phyloP scores from a whole-genome alignment of 352 stramenopile species.

The Phytopythium chamaehyphon region DNA sequence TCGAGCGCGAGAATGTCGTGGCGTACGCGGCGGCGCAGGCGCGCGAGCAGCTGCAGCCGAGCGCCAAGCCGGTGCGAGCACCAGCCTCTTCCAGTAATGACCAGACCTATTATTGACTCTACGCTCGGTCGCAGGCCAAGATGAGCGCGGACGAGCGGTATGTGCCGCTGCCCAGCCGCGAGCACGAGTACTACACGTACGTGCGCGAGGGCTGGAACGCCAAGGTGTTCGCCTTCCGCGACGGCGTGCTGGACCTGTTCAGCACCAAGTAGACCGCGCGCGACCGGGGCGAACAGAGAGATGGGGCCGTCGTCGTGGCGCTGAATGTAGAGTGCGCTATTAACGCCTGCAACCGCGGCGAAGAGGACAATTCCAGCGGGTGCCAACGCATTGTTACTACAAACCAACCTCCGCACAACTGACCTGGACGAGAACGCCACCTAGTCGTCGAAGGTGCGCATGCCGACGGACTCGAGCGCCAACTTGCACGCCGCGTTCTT shows the following conservation, averaged over 20 bases:
- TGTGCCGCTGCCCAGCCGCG: conserved; percentile 52
- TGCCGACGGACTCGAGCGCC: conserved; percentile 60
- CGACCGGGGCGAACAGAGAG: neutral
- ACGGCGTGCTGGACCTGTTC: conserved; percentile 53
- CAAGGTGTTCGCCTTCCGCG: conserved; percentile 57
- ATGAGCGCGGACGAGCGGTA: conserved; percentile 45
- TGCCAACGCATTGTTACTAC: neutral
- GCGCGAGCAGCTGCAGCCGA: conserved; percentile 49
- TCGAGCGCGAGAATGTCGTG: conserved; percentile 67
- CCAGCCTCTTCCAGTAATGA: neutral
- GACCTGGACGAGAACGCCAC: too few species aligned
- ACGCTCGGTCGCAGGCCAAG: conserved; percentile 13
- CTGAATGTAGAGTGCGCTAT: neutral
- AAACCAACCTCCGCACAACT: too few species aligned
- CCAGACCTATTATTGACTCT: conserved; percentile 3
- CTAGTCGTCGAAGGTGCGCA: conserved; percentile 46
- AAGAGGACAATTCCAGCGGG: neutral
- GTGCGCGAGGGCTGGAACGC: conserved; percentile 69
- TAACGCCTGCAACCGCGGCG: neutral
- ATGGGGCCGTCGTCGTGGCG: neutral
- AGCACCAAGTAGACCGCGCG: conserved; percentile 21
- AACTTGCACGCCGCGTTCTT: conserved; percentile 66
- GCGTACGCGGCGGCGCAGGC: conserved; percentile 60
- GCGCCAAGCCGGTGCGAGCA: conserved; percentile 23
- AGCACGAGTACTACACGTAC: conserved; percentile 83